phyloP scores from a whole-genome alignment of 441 rosid species.

The Pelargonium myrrhifolium region DNA sequence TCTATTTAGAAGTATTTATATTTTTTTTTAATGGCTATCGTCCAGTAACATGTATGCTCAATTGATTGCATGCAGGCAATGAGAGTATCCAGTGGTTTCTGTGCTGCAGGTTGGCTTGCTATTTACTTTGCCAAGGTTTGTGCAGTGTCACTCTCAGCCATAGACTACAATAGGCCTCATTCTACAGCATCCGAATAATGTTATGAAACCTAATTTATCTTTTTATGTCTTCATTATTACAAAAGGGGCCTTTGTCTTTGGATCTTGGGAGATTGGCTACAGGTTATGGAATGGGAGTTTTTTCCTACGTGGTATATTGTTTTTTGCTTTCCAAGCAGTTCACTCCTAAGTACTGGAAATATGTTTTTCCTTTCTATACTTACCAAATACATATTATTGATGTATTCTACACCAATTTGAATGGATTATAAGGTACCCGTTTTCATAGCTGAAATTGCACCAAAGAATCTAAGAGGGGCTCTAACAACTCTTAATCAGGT shows the following conservation, averaged over 20 bases:
- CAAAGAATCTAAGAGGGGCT: slow-evolving; percentile 80
- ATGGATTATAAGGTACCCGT: too few species aligned
- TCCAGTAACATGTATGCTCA: background rate
- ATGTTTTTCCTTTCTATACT: too few species aligned
- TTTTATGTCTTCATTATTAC: slow-evolving; percentile 3
- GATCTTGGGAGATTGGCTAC: slow-evolving; percentile 84
- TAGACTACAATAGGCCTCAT: background rate
- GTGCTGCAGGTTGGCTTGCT: slow-evolving; percentile 79
- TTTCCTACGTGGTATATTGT: slow-evolving; percentile 65
- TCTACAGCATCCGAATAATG: background rate
- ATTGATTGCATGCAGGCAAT: slow-evolving; percentile 47
- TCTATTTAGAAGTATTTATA: too few species aligned
- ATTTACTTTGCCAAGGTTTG: slow-evolving; percentile 81
- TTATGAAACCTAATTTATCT: slow-evolving; percentile 12
- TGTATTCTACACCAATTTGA: slow-evolving; percentile 17
- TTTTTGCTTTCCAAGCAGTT: background rate
- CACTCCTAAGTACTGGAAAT: too few species aligned
- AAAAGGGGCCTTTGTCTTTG: slow-evolving; percentile 58
- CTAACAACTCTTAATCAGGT: slow-evolving; percentile 83
- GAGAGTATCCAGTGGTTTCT: slow-evolving; percentile 60
- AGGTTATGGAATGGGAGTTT: slow-evolving; percentile 93
- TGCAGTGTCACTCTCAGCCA: background rate
- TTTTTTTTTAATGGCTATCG: too few species aligned
- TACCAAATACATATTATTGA: slow-evolving; percentile 6
- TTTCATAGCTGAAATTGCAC: slow-evolving; percentile 88